Evolutionary conservation across 2,329 filamentous ascomycete species (phyloP), one percentile per base, ranked within the genome.

Genomic region (Talaromyces atroroseus): DNA sequence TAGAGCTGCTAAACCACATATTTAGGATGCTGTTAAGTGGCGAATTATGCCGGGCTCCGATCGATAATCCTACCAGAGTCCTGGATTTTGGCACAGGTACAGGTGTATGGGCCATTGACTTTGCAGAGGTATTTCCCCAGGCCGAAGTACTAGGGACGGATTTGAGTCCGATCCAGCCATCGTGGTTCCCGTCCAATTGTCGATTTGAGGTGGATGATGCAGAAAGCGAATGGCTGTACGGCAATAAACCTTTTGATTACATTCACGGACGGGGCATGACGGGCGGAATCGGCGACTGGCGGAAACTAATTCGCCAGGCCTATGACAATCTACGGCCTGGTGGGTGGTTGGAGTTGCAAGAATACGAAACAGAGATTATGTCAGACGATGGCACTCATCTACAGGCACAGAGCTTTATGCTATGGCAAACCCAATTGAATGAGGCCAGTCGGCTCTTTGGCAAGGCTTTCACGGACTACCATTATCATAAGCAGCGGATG

Each of bases 21-120:
- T 66, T 63, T 38, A 55, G 49, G 7, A 55, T 66, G 23, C 49
- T 62, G 14, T 58, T 65, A 36, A 61, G 61, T 32, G 65, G 62
- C 36, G 64, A 62, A 14, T 61, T 71, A 16, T 66, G 64, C 49
- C 62, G 64, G 24, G 66, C 69, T 18, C 70, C 70, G 7, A 63
- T 72, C 45, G 16, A 53, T 5, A 50, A 58, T 23, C 60, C 57
- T 1, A 45, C 34, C 8, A 26, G 49, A 26, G 49, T 74, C 7
- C 66, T 81, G 1, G 79, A 81, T 63, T 63, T 78, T 24, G 78
- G 78, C n/a, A 79, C 76, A 1, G 78, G 78, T 0, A 80, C 78
- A 2, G 77, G 77, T 2, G 38, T 18, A 66, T 73, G 49, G 61
- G 61, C 59, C 21, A 62, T 63, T 47, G 50, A 52, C 26, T 47